These are phyloP conservation scores for Castanea mollissima DNA, from an alignment of 306 rosid genomes.

Conservation along the genomic window DNA sequence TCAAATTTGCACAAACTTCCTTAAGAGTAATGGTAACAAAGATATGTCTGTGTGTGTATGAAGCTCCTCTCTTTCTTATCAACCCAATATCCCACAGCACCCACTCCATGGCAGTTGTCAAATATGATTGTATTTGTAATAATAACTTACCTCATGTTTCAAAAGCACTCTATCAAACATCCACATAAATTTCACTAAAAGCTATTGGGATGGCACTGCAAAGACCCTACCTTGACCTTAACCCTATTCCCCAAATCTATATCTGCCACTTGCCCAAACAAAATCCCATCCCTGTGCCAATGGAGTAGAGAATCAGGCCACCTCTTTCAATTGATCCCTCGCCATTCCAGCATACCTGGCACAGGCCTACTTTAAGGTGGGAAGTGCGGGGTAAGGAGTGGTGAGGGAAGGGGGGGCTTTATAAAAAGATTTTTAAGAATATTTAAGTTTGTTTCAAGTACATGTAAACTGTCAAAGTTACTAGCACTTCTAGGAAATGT, in stretches of 20 bases:
- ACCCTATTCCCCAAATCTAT: neutral
- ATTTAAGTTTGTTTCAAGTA: neutral
- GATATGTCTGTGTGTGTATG: neutral
- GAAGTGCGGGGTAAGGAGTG: neutral
- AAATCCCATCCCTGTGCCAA: neutral
- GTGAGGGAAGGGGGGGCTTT: neutral
- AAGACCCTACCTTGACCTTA: neutral
- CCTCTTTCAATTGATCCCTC: neutral
- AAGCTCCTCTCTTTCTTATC: neutral
- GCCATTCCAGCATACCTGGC: neutral
- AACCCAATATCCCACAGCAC: neutral
- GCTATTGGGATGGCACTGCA: neutral
- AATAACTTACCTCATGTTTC: neutral
- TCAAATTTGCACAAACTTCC: neutral
- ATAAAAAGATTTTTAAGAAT: neutral
- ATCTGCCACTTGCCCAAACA: neutral
- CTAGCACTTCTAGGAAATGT: neutral
- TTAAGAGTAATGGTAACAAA: neutral
- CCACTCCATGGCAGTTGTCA: neutral
- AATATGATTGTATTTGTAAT: neutral
- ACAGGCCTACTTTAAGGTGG: neutral
- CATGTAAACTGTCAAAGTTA: neutral
- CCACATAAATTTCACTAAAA: neutral
- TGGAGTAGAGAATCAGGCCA: neutral
- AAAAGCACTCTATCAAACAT: neutral